Evolutionary conservation across 2,329 filamentous ascomycete species (phyloP), one percentile per base, ranked within the genome.

Genomic region (Mycosphaerelloides madeirae): DNA sequence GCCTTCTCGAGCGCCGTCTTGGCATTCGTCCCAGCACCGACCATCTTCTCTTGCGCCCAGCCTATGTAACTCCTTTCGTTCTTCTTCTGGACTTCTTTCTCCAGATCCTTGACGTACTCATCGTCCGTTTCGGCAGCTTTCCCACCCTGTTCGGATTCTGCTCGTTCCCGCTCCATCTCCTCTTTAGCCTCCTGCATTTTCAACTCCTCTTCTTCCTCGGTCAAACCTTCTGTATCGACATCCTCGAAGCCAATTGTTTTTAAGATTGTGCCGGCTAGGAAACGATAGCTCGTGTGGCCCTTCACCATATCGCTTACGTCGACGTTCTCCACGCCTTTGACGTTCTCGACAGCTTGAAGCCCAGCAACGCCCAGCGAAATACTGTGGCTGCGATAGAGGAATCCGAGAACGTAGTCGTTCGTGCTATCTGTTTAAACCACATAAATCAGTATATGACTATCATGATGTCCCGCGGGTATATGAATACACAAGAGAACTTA

Each of bases 351-450:
- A 25, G 80, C 75, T 62, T 95, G 85, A 1, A 97, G 70, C 0
- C 90, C 91, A 0, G 89, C 89, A 32, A 95, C 80, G 3, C 90
- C 90, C 31, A 86, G 77, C 52, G 93, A 84, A 20, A 95, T 78
- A 46, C 83, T 89, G 31, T 85, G 88, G 2, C 87, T 84, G 34
- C 90, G 81, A 64, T 96, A 95, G 14, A 95, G 72, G 62, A 95
- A 91, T 1, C 81, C 89, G 1, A 96, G 79, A 25, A 96, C 81
- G 59, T 87, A 86, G 65, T 96, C 90, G 48, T 93, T 90, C 41
- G 84, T 81, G 1, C 87, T 91, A 67, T 84, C 22, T 25, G 22
- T 25, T 25, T 25, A 5, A 9, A 25, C 9, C 9, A 25, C 6
- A 25, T 5, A 6, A 25, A 25, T 25, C 22, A 25, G 22, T 9